These are phyloP conservation scores for Linaria vulgaris DNA, from an alignment of 257 asterid species.

Conservation along the genomic window DNA sequence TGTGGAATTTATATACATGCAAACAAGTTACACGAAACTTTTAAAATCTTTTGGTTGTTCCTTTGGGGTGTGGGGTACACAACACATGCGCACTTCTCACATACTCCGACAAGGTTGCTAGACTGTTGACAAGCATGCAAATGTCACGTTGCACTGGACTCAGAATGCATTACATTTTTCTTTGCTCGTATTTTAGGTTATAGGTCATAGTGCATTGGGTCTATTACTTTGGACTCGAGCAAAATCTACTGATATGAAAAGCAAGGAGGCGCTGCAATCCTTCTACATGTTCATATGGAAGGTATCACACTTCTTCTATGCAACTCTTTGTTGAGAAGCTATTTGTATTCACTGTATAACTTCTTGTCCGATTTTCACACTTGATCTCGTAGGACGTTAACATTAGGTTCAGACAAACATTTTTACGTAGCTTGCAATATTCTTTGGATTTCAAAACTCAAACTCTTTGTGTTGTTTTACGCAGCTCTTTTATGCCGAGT, in stretches of 20 bases:
- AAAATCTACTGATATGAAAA: slow-evolving; percentile 58
- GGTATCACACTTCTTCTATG: slow-evolving; percentile 43
- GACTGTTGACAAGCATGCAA: no score
- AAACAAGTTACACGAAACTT: no score
- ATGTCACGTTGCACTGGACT: no score
- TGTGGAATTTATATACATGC: no score
- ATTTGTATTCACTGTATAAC: background rate
- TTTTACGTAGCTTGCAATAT: background rate
- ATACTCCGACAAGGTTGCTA: no score
- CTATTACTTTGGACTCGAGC: slow-evolving; percentile 71
- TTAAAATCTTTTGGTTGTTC: no score
- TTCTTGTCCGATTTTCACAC: background rate
- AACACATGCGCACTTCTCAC: no score
- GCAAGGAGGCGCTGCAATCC: slow-evolving; percentile 68
- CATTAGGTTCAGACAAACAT: no score
- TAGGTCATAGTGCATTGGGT: slow-evolving; percentile 69
- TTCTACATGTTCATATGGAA: slow-evolving; percentile 98
- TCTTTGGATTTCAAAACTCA: background rate
- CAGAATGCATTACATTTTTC: background rate
- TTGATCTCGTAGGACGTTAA: background rate
- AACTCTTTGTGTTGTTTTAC: slow-evolving; percentile 10
- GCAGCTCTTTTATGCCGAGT: slow-evolving; percentile 97
- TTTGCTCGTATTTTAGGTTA: slow-evolving; percentile 41
- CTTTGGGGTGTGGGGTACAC: no score
- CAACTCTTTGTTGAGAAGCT: background rate